Evolutionary conservation across 192 early-diverging fungal species (phyloP).

Genomic region (Coemansia sp.): DNA sequence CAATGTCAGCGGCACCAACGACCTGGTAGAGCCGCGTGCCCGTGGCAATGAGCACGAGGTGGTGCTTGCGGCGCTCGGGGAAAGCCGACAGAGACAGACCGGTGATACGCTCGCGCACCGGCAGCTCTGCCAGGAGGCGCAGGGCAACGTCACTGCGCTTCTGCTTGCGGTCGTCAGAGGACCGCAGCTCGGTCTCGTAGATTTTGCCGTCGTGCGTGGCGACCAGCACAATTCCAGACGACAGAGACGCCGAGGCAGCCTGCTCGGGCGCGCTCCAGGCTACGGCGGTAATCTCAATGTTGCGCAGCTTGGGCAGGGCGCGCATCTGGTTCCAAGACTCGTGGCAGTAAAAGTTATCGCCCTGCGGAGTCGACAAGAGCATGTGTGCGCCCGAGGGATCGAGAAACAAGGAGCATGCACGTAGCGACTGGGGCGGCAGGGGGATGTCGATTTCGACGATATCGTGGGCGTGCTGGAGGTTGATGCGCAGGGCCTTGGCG

Average conservation of each 20-base stretch:
- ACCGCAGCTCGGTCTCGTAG: conserved; percentile 87
- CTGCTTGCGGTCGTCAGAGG: conserved; percentile 80
- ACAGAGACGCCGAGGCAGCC: conserved; percentile 30
- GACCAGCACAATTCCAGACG: conserved; percentile 81
- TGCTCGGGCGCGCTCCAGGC: conserved; percentile 76
- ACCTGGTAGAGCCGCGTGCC: conserved; percentile 90
- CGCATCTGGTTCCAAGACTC: conserved; percentile 84
- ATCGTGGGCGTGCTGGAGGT: conserved; percentile 75
- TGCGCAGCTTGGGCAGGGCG: conserved; percentile 73
- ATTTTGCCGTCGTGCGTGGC: conserved; percentile 84
- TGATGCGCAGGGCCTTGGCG: conserved; percentile 78
- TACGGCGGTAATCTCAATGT: conserved; percentile 79
- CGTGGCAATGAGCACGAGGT: conserved; percentile 78
- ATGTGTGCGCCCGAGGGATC: conserved; percentile 89
- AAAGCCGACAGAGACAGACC: conserved; percentile 84
- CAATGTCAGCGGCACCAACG: conserved; percentile 63
- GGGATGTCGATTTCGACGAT: conserved; percentile 43
- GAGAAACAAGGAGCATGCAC: conserved; percentile 66
- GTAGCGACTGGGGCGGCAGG: conserved; percentile 22
- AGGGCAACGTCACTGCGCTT: conserved; percentile 77
- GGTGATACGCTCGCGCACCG: conserved; percentile 68
- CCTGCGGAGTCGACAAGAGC: conserved; percentile 82
- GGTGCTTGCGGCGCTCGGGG: conserved; percentile 67
- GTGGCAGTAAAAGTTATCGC: conserved; percentile 90
- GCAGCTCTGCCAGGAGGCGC: conserved; percentile 61